phyloP scores from a whole-genome alignment of 2,329 filamentous ascomycete species.

The Penicillium sp. region DNA sequence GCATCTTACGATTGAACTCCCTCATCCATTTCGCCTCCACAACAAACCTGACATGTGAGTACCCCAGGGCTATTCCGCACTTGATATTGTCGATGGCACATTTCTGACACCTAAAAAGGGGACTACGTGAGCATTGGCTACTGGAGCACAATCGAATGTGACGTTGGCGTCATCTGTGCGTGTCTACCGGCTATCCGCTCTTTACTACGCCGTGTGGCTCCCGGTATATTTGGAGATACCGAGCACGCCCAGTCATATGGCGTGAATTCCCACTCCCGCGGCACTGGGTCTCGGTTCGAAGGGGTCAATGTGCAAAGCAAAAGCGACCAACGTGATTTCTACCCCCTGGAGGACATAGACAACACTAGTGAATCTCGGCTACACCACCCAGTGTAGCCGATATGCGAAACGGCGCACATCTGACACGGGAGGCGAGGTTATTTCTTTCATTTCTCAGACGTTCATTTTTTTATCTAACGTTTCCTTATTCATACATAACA shows the following conservation, averaged over 20 bases:
- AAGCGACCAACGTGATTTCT: slow-evolving; percentile 19
- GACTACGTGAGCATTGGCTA: slow-evolving; percentile 33
- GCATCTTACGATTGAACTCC: slow-evolving; percentile 47
- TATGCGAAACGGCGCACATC: neutral
- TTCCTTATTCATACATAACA: no score
- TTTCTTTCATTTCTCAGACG: neutral
- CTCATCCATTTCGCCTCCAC: slow-evolving; percentile 47
- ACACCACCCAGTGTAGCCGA: slow-evolving; percentile 3
- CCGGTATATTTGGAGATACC: slow-evolving; percentile 39
- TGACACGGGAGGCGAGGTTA: neutral
- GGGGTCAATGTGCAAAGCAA: slow-evolving; percentile 16
- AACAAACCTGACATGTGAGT: slow-evolving; percentile 42
- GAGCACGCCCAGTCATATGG: slow-evolving; percentile 15
- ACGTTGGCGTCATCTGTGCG: slow-evolving; percentile 34
- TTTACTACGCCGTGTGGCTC: slow-evolving; percentile 41
- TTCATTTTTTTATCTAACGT: neutral
- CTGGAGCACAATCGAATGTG: slow-evolving; percentile 35
- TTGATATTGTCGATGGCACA: neutral
- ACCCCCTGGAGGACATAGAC: slow-evolving; percentile 23
- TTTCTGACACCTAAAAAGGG: slow-evolving; percentile 21
- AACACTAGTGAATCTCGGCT: slow-evolving; percentile 20
- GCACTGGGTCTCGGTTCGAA: slow-evolving; percentile 17
- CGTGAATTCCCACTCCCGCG: slow-evolving; percentile 13
- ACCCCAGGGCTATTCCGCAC: no score
- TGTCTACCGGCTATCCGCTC: slow-evolving; percentile 39